Base-by-base conservation (phyloP, 352 stramenopile genomes). In the Phytopythium ostracodes region DNA sequence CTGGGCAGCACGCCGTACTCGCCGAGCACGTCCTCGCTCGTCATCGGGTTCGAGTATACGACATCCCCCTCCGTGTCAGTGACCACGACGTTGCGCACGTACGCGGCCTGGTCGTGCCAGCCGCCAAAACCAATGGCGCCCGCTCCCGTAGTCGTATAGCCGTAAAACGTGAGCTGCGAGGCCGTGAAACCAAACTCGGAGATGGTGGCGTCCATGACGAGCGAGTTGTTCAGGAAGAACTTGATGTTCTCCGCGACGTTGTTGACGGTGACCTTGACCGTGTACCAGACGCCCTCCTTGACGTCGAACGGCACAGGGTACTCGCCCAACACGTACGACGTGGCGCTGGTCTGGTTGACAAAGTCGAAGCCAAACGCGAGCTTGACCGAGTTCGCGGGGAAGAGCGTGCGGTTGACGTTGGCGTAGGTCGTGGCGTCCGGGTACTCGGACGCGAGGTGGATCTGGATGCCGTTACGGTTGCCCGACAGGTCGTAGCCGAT, bases 191-290 rank as follows among this genome's bases (percentile, higher is more conserved):
- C 63, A 15, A 64, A 59, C 17, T 72, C 65, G 42, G 63, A 66
- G 36, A 71, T 40, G 33, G 70, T 63, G 10, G 71, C 66, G 55
- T 72, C 59, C 54, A 75, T 70, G 12, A 75, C 62, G 55, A 72
- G 61, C 55, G 62, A 53, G 14, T 35, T 54, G 42, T 75, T 51
- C 17, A 70, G 14, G 4, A 58, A 72, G 60, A 72, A 70, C 14
- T 64, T 51, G 20, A 70, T 72, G 64, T 72, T 75, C 22, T 64
- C 76, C 20, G 85, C 73, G 2, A 64, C 62, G 3, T 79, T 71
- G 64, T 91, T 78, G 3, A 91, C 83, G 0, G 69, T 78, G 54
- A 93, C 77, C 73, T 91, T 86, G 52, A 89, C 69, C 22, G 76
- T 70, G 66, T 79, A 78, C 52, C 83, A 79, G 29, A 72, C 84